phyloP scores from a whole-genome alignment of 1,139 yeast species.

The Protomyces arabidopsidicola region DNA sequence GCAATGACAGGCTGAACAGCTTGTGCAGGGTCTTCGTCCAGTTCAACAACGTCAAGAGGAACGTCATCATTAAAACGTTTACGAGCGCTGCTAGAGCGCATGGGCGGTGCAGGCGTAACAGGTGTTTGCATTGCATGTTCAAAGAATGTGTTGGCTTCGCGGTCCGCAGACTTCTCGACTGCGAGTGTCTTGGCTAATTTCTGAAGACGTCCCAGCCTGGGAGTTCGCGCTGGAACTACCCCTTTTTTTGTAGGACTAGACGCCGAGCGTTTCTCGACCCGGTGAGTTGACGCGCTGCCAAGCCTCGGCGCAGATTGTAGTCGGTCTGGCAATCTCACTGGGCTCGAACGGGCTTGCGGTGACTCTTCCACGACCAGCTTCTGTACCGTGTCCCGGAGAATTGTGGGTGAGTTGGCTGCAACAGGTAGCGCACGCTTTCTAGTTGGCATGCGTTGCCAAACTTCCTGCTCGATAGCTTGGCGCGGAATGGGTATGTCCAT shows the following conservation, averaged over 20 bases:
- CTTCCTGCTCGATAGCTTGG: not conserved
- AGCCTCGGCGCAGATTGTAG: no score
- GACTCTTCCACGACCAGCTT: not conserved
- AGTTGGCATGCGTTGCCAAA: not conserved
- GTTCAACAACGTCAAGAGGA: not conserved
- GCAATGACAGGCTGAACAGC: no score
- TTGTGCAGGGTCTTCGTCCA: not conserved
- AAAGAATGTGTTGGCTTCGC: not conserved
- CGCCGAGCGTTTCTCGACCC: not conserved
- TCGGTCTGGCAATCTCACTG: no score
- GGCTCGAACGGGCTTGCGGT: not conserved
- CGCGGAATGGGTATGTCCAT: conserved; percentile 7
- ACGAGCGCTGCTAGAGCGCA: not conserved
- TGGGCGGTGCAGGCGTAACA: not conserved
- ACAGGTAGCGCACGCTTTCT: not conserved
- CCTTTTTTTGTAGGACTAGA: not conserved
- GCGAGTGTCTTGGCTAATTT: not conserved
- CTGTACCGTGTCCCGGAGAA: not conserved
- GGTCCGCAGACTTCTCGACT: no score
- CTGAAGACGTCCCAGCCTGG: not conserved
- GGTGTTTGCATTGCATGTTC: not conserved
- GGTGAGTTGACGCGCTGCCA: no score
- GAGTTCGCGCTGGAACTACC: not conserved
- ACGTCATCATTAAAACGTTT: not conserved
- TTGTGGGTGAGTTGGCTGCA: not conserved